Conservation (phyloP, 2,329 filamentous ascomycete species). For the Metarhizium brunneum region DNA sequence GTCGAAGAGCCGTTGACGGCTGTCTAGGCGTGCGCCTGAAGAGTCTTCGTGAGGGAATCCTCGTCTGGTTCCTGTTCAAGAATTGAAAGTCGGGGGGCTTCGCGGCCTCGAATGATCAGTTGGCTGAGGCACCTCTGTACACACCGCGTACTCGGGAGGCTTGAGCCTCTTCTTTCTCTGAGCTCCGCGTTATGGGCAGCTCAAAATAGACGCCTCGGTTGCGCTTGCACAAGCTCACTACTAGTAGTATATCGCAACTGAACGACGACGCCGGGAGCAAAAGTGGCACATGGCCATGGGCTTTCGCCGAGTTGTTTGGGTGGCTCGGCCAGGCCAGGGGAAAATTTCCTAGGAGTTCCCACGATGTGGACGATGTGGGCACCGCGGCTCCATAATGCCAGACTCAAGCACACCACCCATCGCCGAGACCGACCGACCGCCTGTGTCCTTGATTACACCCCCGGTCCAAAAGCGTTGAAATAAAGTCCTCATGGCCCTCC, state of each 20-base stretch:
- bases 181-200: neutral
- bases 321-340: constrained; percentile 9
- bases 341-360: constrained; percentile 5
- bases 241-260: no score
- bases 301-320: neutral
- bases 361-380: constrained; percentile 8
- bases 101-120: no score
- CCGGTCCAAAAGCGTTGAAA: neutral
- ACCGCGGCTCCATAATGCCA: constrained; percentile 6
- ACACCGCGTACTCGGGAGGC: neutral
- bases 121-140: no score
- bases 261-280: no score
- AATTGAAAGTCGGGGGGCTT: no score
- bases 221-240: neutral
- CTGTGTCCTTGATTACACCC: neutral
- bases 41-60: no score
- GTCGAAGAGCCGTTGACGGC: no score
- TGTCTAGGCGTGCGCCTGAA: no score
- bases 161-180: neutral
- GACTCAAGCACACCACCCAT: constrained; percentile 1
- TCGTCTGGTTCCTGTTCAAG: no score
- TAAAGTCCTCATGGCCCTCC: neutral
- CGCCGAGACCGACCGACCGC: constrained; percentile 4
- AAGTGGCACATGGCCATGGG: constrained; percentile 3
- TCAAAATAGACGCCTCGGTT: neutral